phyloP scores from a whole-genome alignment of 2,329 filamentous ascomycete genomes.

The Sclerotinia sclerotiorum region DNA sequence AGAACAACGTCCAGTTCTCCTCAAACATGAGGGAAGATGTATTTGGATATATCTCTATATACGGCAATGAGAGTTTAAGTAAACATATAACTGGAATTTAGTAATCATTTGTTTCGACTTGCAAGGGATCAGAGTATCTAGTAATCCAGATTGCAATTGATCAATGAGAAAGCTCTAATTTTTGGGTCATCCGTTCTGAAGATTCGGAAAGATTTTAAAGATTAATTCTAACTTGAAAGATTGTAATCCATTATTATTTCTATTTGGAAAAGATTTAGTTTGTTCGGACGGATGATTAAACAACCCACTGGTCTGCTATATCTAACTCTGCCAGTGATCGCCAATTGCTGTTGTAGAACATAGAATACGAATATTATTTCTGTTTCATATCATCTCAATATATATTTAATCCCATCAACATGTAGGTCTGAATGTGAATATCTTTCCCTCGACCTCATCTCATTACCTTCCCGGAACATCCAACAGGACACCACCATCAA shows the following conservation, averaged over 20 bases:
- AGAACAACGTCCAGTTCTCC: background rate
- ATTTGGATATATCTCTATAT: background rate
- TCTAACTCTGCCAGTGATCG: too few species aligned
- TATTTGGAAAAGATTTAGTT: too few species aligned
- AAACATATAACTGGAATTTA: too few species aligned
- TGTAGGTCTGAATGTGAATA: background rate
- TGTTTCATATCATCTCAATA: background rate
- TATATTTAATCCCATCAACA: background rate
- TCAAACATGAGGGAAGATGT: too few species aligned
- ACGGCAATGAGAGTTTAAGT: background rate
- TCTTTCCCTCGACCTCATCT: background rate
- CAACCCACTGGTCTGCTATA: too few species aligned
- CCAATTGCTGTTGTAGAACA: background rate
- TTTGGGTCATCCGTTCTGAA: too few species aligned
- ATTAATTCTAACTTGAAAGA: too few species aligned
- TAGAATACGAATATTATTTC: background rate
- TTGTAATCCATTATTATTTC: too few species aligned
- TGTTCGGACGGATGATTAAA: too few species aligned
- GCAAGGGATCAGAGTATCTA: background rate
- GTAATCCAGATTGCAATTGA: too few species aligned
- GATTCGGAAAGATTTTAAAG: too few species aligned
- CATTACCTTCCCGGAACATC: conserved; percentile 39
- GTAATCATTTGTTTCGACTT: background rate
- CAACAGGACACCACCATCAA: conserved; percentile 52
- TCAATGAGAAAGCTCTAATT: too few species aligned